Evolutionary conservation across 805 yeast species (phyloP), one percentile per base, ranked within the genome.

Genomic region (Cyberlindnera euphorbiiphila): DNA sequence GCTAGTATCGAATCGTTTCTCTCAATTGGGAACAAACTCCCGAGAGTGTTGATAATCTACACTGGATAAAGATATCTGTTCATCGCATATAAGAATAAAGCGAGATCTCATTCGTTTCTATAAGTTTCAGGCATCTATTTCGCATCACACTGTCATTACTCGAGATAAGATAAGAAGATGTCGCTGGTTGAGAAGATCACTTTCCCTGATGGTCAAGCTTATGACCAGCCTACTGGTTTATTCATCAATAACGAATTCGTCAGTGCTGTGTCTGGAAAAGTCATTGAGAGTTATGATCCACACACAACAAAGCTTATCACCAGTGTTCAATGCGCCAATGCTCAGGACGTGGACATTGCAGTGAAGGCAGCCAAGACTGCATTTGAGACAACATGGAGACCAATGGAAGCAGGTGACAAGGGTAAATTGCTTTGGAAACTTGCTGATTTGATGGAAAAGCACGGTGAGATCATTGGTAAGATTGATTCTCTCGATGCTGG

Each of bases 181-280:
- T 14, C 40, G 13, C 27, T 40, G 6, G 29, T 30, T n/a, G 19
- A 28, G 5, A 26, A 17, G 6, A 28, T 54, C 71, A 78, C 89
- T 29, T 64, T 80, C 40, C 88, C 89, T 39, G 79, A 76, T 46
- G 88, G 88, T 17, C 54, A 62, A 21, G 63, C 68, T 17, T 83
- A 81, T 56, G 68, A 73, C 34, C 94, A 85, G 65, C 96, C 96
- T 51, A 78, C 82, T 9, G 96, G 96, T 35, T 66, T 89, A 50
- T 91, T 85, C 71, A 88, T 91, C 62, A 82, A 86, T 68, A 85
- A 85, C 61, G 87, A 85, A 60, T 88, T 82, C 56, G 78, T 82
- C 33, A 71, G 85, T 8, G 91, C 89, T 44, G 17, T 26, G 4
- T 72, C 72, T 36, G 73, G 71, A 36, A 66, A 72, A 49, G 73